Percentiles rank a stretch among this genome's conserved stretches.
These are phyloP conservation scores for Grammothele lineata DNA, from an alignment of 768 basidiomycete genomes.

Conservation along the genomic window DNA sequence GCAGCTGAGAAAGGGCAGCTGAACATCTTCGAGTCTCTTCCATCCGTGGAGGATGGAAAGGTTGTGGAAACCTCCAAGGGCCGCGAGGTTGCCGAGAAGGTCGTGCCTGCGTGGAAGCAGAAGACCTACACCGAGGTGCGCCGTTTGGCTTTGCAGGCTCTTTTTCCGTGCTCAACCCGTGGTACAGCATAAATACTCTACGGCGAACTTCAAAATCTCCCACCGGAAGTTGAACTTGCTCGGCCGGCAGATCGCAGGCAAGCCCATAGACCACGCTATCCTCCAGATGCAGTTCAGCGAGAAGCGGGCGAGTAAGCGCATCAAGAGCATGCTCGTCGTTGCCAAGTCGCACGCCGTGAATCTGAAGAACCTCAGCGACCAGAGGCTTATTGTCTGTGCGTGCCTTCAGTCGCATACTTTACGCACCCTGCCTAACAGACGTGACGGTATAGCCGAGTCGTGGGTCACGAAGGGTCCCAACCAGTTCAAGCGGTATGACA, in stretches of 20 bases:
- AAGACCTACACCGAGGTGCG: slow-evolving; percentile 24
- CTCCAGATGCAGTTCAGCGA: slow-evolving; percentile 96
- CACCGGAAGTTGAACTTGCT: slow-evolving; percentile 90
- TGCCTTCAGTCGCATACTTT: no score
- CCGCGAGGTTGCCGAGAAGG: slow-evolving; percentile 1
- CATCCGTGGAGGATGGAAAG: slow-evolving; percentile 8
- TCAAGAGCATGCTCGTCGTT: slow-evolving; percentile 84
- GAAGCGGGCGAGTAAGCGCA: slow-evolving; percentile 81
- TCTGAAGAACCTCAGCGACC: slow-evolving; percentile 69
- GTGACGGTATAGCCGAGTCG: slow-evolving; percentile 61
- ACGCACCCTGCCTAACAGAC: slow-evolving; percentile 1
- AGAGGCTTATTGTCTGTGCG: slow-evolving; percentile 75
- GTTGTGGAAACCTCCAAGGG: slow-evolving; percentile 10
- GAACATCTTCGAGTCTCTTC: slow-evolving; percentile 25
- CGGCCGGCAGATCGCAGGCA: slow-evolving; percentile 80
- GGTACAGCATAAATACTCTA: slow-evolving; percentile 85
- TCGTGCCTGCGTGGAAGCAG: slow-evolving; percentile 7
- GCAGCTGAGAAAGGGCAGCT: slow-evolving; percentile 24
- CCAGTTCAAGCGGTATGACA: slow-evolving; percentile 62
- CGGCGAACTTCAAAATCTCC: slow-evolving; percentile 89
- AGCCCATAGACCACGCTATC: slow-evolving; percentile 93
- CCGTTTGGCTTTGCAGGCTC: background rate
- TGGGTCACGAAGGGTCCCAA: slow-evolving; percentile 89
- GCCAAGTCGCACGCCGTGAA: slow-evolving; percentile 82
- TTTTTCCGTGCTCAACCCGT: background rate